Percentiles rank a stretch among this genome's conserved stretches.
Conservation (phyloP, 495 filamentous ascomycete genomes). For the Tuber microsphaerosporum region DNA sequence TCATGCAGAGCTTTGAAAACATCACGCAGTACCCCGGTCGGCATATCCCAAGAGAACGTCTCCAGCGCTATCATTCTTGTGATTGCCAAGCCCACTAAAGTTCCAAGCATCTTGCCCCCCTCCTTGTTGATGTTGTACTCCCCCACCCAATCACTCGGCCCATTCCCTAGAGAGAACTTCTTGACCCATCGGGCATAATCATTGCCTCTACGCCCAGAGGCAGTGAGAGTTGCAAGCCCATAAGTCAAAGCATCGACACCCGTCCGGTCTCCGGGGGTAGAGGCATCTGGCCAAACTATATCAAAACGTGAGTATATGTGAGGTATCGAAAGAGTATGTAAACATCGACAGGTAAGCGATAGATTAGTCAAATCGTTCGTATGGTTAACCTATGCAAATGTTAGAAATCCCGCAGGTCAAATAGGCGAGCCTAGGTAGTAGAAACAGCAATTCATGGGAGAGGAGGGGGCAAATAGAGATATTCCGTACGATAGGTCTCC, state of each 20-base stretch:
- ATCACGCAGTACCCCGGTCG: conserved; percentile 78
- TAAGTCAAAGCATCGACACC: conserved; percentile 89
- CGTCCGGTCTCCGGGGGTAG: conserved; percentile 57
- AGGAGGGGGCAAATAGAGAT: not conserved
- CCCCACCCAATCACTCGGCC: conserved; percentile 70
- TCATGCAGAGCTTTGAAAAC: conserved; percentile 69
- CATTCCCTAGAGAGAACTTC: conserved; percentile 87
- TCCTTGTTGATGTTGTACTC: conserved; percentile 87
- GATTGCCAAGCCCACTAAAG: conserved; percentile 76
- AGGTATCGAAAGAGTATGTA: conserved; percentile 72
- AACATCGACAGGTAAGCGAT: conserved; percentile 73
- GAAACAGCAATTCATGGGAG: not conserved
- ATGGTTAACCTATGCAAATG: conserved; percentile 60
- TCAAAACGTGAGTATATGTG: conserved; percentile 86
- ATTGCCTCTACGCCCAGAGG: conserved; percentile 53
- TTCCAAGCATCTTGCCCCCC: conserved; percentile 87
- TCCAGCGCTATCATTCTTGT: conserved; percentile 84
- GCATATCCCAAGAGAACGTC: conserved; percentile 94
- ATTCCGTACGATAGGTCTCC: not conserved
- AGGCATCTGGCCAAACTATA: conserved; percentile 83
- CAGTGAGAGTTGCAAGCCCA: conserved; percentile 68
- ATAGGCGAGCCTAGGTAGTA: conserved; percentile 8
- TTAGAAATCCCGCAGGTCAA: conserved; percentile 19
- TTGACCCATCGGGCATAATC: conserved; percentile 77
- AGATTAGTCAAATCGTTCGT: conserved; percentile 82